These are phyloP conservation scores for Elongisporangium anandrum DNA, from an alignment of 352 stramenopile genomes.

Conservation along the genomic window DNA sequence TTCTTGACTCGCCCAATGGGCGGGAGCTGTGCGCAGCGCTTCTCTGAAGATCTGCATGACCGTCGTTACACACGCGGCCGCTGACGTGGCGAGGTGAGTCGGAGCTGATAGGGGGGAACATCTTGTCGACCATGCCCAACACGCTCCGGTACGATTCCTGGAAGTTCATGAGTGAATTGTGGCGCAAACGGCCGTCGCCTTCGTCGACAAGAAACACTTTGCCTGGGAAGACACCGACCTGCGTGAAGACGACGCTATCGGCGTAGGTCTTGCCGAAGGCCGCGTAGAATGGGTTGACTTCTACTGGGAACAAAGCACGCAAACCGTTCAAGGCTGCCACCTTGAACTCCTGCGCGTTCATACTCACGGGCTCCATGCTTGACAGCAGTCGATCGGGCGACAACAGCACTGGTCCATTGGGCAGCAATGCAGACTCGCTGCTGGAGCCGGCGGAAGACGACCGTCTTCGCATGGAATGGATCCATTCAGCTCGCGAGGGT, in stretches of 20 bases:
- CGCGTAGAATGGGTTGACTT: constrained; percentile 82
- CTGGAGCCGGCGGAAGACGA: constrained; percentile 4
- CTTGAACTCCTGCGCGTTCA: constrained; percentile 62
- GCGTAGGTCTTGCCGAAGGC: constrained; percentile 65
- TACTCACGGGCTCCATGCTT: constrained; percentile 30
- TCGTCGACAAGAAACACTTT: constrained; percentile 74
- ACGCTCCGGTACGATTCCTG: constrained; percentile 67
- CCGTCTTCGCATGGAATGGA: constrained; percentile 33
- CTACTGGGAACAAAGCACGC: constrained; percentile 58
- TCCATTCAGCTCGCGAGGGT: constrained; percentile 46
- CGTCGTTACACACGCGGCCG: background rate
- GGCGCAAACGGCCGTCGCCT: constrained; percentile 44
- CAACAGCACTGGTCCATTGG: constrained; percentile 66
- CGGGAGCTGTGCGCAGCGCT: background rate
- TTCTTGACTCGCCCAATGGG: background rate
- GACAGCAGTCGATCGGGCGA: constrained; percentile 58
- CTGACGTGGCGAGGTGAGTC: background rate
- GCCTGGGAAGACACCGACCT: constrained; percentile 72
- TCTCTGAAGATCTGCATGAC: background rate
- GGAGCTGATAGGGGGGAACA: constrained; percentile 60
- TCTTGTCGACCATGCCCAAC: constrained; percentile 49
- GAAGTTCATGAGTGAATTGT: constrained; percentile 58
- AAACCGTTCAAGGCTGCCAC: constrained; percentile 57
- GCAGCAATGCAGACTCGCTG: constrained; percentile 18
- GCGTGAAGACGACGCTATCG: constrained; percentile 53